Evolutionary conservation across 805 yeast species (phyloP), one percentile per base, ranked within the genome.

Genomic region (Ogataea degrootiae): DNA sequence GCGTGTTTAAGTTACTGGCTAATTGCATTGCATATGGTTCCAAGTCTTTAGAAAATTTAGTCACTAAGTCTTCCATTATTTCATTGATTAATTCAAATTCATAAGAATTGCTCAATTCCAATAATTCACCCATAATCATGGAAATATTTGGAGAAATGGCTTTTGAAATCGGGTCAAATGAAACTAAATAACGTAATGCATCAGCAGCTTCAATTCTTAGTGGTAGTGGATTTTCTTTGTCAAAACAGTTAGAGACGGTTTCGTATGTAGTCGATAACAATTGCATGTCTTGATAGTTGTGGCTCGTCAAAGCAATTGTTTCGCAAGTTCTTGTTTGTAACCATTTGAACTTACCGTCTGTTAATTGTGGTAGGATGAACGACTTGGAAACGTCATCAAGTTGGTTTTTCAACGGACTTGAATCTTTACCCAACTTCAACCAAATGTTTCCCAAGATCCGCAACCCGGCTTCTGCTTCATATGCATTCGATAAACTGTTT

Each of bases 1-100:
- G 97, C 43, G 80, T 80, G 15, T 83, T 83, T 56, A 85, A 69
- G 60, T 82, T 77, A 4, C 62, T 61, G 29, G 85, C 77, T 46
- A 86, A 67, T 48, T 85, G 84, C n/a, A 80, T 73, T 36, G 96
- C 92, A 65, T 87, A 92, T 16, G 99, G 98, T 51, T 90, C 91
- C 51, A 92, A 73, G 65, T 91, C 94, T 53, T 82, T 84, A 6
- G 94, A 75, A 68, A 85, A 94, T 53, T 79, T 81, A 56, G 89
- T 94, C 15, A 92, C 97, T 58, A 94, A 83, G 55, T 87, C 96
- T 69, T 92, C 97, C 88, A 92, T 88, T 5, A 92, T 94, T 22
- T 85, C 85, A 39, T 90, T 80, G 29, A 92, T 76, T 3, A 89
- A 77, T 59, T 94, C 99, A 43, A 86, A 79, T 60, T 92, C 97